Base-by-base conservation (phyloP, 2,329 filamentous ascomycete genomes). In the Stachybotrys chlorohalonatus region DNA sequence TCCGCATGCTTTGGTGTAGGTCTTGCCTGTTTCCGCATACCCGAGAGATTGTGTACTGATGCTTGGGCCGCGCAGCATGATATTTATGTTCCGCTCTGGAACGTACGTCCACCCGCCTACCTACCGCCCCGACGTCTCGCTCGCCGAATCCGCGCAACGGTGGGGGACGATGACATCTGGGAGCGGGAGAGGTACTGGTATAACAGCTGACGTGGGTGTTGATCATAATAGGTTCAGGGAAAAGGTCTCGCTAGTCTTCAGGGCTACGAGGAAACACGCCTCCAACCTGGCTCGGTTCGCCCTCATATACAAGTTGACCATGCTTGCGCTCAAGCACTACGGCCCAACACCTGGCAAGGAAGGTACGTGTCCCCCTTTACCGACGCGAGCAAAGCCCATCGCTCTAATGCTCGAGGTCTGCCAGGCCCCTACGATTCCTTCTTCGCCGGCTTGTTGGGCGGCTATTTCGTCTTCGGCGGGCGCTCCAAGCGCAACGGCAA, bases 41-140 rank as follows among this genome's bases (percentile, higher is more conserved):
- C 52, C 47, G 15, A n/a, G 36, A 4, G 32, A 31, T 11, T 5
- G 13, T 30, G 47, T 15, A 47, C 39, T 51, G 52, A 17, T 51
- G 46, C 46, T 31, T 45, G 45, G 2, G 31, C 15, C 32, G 17
- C 30, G 30, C 63, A 91, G 88, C 52, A 99, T 99, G 93, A 90
- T 96, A 62, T 88, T 97, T 63, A 83, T 99, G 62, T 99, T 99
- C 78, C 89, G 94, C 62, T 90, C 87, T 9, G 94, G 93, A 75
- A 87, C 88, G 80, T 90, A 80, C 65, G 83, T 78, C 56, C 57
- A 15, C 48, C 55, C 56, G 53, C 24, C 15, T 53, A 52, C 32
- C 8, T 48, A 55, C n/a, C 6, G n/a, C 53, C 15, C 31, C 50
- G n/a, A 9, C 31, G 4, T 24, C 24, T 24, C 24, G 24, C 24